Percentiles rank a stretch among this genome's conserved stretches.
phyloP scores from a whole-genome alignment of 192 early-diverging fungal genomes.

The Chytriomyces confervae region DNA sequence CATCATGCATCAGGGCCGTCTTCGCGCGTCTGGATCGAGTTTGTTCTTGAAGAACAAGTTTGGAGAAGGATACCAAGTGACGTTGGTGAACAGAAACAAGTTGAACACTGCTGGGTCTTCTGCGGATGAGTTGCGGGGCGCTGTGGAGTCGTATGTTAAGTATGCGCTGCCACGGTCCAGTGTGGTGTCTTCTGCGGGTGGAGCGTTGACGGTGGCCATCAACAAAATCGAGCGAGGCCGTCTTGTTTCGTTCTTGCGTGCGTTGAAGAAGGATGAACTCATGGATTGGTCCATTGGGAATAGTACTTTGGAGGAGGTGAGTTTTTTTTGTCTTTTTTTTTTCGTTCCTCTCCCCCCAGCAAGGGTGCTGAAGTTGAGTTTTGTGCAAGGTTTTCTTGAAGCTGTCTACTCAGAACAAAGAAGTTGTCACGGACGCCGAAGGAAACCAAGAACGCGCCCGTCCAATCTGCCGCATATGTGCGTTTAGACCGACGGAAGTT shows the following conservation, averaged over 20 bases:
- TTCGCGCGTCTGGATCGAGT: conserved; percentile 68
- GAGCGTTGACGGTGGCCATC: conserved; percentile 37
- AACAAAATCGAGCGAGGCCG: conserved; percentile 28
- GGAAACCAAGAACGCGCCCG: background rate
- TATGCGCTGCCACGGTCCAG: conserved; percentile 38
- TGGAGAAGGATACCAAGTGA: conserved; percentile 68
- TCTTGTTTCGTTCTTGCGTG: conserved; percentile 35
- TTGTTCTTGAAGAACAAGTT: conserved; percentile 74
- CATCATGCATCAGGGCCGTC: conserved; percentile 71
- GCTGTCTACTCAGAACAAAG: conserved; percentile 37
- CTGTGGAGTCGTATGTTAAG: conserved; percentile 32
- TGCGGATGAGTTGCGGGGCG: background rate
- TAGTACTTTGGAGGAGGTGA: conserved; percentile 46
- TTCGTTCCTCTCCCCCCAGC: conserved; percentile 2
- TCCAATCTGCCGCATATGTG: conserved; percentile 34
- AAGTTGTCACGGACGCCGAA: conserved; percentile 27
- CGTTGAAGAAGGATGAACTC: conserved; percentile 28
- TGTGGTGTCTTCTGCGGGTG: conserved; percentile 41
- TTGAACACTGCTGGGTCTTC: background rate
- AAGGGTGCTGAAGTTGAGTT: background rate
- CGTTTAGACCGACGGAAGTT: conserved; percentile 19
- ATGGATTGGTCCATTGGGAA: conserved; percentile 48
- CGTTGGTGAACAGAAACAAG: conserved; percentile 23
- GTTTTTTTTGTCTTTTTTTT: conserved; percentile 21
- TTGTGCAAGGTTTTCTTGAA: conserved; percentile 38